These are phyloP conservation scores for Kalmusia sp. DNA, from an alignment of 2,329 filamentous ascomycete genomes.

Conservation along the genomic window DNA sequence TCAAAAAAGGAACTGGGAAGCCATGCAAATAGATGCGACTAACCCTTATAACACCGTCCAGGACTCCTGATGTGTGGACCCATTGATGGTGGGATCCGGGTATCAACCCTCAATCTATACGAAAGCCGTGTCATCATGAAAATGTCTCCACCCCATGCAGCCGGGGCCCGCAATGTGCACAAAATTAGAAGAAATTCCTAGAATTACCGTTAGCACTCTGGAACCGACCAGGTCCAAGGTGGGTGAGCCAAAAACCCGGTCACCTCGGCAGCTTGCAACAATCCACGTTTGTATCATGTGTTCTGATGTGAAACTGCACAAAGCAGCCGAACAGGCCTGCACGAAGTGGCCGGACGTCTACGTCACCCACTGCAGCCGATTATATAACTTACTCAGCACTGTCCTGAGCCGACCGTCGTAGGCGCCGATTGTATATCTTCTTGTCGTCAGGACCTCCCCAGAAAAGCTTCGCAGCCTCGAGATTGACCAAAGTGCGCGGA, in stretches of 20 bases:
- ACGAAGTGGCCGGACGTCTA: not conserved
- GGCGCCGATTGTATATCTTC: conserved; percentile 81
- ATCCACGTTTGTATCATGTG: too few relatives aligned
- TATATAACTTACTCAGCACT: conserved; percentile 52
- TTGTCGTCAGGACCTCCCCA: conserved; percentile 83
- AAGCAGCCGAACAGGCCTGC: too few relatives aligned
- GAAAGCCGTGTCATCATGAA: conserved; percentile 5
- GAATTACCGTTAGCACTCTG: not conserved
- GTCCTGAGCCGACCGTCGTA: conserved; percentile 76
- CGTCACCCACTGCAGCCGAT: not conserved
- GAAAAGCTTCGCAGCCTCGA: conserved; percentile 82
- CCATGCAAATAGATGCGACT: not conserved
- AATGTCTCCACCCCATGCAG: not conserved
- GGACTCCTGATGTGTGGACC: conserved; percentile 7
- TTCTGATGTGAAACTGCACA: too few relatives aligned
- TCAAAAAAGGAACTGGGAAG: not conserved
- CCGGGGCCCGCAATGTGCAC: not conserved
- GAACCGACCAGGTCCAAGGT: too few relatives aligned
- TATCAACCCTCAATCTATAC: conserved; percentile 10
- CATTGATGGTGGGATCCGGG: conserved; percentile 1
- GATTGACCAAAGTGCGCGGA: conserved; percentile 84
- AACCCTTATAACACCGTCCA: not conserved
- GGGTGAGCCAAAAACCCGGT: too few relatives aligned
- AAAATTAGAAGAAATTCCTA: not conserved
- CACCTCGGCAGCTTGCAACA: too few relatives aligned